These are phyloP conservation scores for Ophiostoma sp. DNA, from an alignment of 2,329 filamentous ascomycete genomes.

Conservation along the genomic window DNA sequence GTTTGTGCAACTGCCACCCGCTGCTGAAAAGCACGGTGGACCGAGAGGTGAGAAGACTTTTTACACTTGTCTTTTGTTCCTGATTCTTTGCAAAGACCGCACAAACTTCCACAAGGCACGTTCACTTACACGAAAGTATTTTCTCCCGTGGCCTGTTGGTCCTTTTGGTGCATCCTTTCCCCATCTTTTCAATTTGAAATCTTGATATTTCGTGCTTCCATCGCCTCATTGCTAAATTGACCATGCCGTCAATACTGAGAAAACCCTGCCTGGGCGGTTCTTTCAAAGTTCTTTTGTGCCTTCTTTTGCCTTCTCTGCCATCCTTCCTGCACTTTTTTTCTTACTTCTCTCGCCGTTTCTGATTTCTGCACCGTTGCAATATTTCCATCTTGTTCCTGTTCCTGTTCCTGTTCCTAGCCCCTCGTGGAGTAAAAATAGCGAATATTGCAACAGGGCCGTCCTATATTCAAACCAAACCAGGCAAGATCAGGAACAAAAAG, in stretches of 20 bases:
- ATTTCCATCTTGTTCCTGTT: not conserved
- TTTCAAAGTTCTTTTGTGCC: not conserved
- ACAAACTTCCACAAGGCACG: not conserved
- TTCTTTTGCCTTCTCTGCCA: not conserved
- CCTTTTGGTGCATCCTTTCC: not conserved
- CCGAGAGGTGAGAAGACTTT: not conserved
- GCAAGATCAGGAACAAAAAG: not conserved
- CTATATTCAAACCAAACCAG: not conserved
- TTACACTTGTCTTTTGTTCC: conserved; percentile 1
- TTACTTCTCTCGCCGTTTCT: not conserved
- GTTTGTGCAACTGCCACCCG: not conserved
- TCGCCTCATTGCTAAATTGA: not conserved
- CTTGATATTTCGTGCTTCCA: not conserved
- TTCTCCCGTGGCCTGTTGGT: not conserved
- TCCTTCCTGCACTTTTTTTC: not conserved
- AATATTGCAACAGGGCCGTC: conserved; percentile 14
- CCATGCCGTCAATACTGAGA: too few relatives aligned
- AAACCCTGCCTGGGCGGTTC: not conserved
- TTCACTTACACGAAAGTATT: conserved; percentile 2
- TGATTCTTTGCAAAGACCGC: not conserved
- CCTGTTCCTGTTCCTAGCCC: not conserved
- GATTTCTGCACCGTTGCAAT: not conserved
- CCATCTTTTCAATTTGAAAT: not conserved
- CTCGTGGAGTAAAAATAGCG: not conserved
- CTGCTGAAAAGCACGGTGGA: not conserved